phyloP scores from a whole-genome alignment of 1,139 yeast genomes.

The Yamadazyma dushanensis region DNA sequence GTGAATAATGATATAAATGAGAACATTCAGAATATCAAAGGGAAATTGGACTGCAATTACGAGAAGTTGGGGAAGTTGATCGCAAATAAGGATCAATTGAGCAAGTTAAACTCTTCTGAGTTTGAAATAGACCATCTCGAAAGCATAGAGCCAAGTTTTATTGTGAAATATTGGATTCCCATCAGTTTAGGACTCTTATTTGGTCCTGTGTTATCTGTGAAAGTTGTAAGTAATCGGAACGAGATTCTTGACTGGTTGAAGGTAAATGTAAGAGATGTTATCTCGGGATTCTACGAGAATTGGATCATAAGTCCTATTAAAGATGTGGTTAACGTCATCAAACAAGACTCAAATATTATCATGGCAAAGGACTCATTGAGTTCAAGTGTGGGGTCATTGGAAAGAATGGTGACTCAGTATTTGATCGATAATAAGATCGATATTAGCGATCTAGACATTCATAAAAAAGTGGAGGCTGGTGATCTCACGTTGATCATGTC shows the following conservation, averaged over 20 bases:
- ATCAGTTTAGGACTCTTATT: slow-evolving; percentile 37
- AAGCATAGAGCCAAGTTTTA: slow-evolving; percentile 46
- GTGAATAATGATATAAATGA: slow-evolving; percentile 24
- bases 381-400: slow-evolving; percentile 77
- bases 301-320: slow-evolving; percentile 83
- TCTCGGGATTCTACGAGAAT: slow-evolving; percentile 66
- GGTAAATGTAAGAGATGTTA: slow-evolving; percentile 61
- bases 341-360: slow-evolving; percentile 75
- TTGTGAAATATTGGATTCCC: slow-evolving; percentile 70
- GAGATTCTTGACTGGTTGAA: slow-evolving; percentile 57
- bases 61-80: slow-evolving; percentile 24
- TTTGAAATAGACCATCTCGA: slow-evolving; percentile 8
- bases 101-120: slow-evolving; percentile 1
- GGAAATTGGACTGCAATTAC: slow-evolving; percentile 22
- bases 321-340: slow-evolving; percentile 72
- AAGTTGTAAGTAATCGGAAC: slow-evolving; percentile 49
- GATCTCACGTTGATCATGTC: slow-evolving; percentile 79
- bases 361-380: slow-evolving; percentile 77
- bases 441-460: slow-evolving; percentile 32
- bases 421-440: slow-evolving; percentile 45
- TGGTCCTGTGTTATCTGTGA: slow-evolving; percentile 50
- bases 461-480: slow-evolving; percentile 45
- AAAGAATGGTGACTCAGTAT: slow-evolving; percentile 84
- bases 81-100: slow-evolving; percentile 6
- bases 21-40: slow-evolving; percentile 21